phyloP scores from a whole-genome alignment of 192 early-diverging fungal genomes.

The Phycomyces nitens region DNA sequence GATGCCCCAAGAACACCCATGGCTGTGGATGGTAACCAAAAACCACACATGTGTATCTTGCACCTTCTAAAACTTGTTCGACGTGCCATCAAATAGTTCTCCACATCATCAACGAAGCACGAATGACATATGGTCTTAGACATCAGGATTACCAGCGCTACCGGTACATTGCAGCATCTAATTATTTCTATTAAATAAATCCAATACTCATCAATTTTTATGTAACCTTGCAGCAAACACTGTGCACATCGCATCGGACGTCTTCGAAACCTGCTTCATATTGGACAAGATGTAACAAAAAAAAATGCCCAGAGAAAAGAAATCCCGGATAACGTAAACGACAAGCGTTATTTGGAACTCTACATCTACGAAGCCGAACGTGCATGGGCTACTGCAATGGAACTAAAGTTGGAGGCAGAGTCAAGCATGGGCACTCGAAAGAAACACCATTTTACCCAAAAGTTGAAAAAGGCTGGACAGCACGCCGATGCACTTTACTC shows the following conservation, averaged over 20 bases:
- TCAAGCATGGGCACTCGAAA: conserved; percentile 61
- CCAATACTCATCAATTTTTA: not conserved
- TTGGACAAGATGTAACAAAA: conserved; percentile 52
- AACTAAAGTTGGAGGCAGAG: conserved; percentile 59
- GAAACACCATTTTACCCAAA: conserved; percentile 58
- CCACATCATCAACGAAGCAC: conserved; percentile 53
- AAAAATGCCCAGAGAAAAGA: conserved; percentile 43
- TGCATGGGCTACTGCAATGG: conserved; percentile 75
- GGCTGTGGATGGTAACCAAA: conserved; percentile 12
- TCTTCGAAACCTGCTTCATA: conserved; percentile 50
- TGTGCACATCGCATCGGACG: conserved; percentile 61
- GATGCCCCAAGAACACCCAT: not conserved
- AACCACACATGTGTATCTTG: no score
- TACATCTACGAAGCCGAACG: conserved; percentile 71
- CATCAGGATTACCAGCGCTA: conserved; percentile 81
- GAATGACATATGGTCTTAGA: conserved; percentile 73
- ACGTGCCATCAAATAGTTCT: conserved; percentile 36
- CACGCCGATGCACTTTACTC: conserved; percentile 42
- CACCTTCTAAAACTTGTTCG: not conserved
- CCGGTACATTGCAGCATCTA: conserved; percentile 38
- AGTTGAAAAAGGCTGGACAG: conserved; percentile 61
- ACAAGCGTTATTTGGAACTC: conserved; percentile 55
- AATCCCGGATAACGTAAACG: conserved; percentile 43
- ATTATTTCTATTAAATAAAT: not conserved
- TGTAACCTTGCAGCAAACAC: conserved; percentile 45